These are phyloP conservation scores for Cystobasidium slooffiae DNA, from an alignment of 1,284 basidiomycete genomes.

Conservation along the genomic window DNA sequence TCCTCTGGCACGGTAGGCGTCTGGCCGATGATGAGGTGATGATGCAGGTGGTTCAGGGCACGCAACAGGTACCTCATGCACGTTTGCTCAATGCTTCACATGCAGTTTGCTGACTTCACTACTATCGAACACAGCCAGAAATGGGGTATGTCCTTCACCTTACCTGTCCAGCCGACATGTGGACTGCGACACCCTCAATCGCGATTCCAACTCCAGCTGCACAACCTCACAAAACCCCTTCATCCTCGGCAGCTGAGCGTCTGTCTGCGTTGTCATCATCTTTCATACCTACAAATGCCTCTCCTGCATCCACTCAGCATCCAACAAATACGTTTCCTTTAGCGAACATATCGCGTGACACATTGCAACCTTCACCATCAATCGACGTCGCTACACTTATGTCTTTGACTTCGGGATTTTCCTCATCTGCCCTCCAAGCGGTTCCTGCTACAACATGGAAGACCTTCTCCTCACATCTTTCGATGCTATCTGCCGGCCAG, in stretches of 20 bases:
- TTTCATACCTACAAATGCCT: neutral
- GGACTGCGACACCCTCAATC: constrained; percentile 8
- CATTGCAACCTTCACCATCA: constrained; percentile 1
- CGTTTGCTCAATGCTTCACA: neutral
- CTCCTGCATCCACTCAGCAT: neutral
- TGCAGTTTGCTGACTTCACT: neutral
- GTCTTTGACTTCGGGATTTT: neutral
- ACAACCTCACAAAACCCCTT: neutral
- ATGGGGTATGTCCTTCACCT: constrained; percentile 38
- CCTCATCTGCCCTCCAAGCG: neutral
- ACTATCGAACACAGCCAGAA: neutral
- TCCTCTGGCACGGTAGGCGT: constrained; percentile 33
- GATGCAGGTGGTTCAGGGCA: constrained; percentile 11
- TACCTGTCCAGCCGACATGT: constrained; percentile 21
- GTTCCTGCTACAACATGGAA: constrained; percentile 1
- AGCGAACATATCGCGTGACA: neutral
- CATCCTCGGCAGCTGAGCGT: constrained; percentile 25
- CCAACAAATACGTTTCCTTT: neutral
- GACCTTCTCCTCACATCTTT: constrained; percentile 19
- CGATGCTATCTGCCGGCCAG: constrained; percentile 18
- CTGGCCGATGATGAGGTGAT: constrained; percentile 39
- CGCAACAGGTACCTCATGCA: constrained; percentile 11
- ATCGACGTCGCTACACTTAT: neutral
- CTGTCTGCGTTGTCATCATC: constrained; percentile 23
- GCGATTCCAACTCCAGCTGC: neutral